These are phyloP conservation scores for Phytophthora tubulina DNA, from an alignment of 352 stramenopile genomes.

Conservation along the genomic window DNA sequence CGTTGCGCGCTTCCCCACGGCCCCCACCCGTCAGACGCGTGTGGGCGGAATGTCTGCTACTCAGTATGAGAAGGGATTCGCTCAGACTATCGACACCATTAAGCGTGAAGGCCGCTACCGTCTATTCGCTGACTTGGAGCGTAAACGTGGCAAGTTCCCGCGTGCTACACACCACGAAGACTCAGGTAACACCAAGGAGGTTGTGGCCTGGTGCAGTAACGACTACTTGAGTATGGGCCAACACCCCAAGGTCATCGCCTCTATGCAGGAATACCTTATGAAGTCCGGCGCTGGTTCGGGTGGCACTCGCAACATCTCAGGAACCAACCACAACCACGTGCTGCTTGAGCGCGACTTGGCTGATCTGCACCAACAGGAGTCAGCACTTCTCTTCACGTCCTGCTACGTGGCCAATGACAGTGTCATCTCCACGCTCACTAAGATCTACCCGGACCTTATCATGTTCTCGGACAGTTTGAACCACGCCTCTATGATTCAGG, in stretches of 20 bases:
- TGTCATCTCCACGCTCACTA: slow-evolving; percentile 88
- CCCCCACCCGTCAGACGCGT: slow-evolving; percentile 62
- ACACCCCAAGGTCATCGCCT: slow-evolving; percentile 84
- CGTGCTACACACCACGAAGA: slow-evolving; percentile 79
- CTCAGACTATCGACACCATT: slow-evolving; percentile 81
- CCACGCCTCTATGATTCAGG: slow-evolving; percentile 92
- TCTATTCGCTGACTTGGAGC: slow-evolving; percentile 88
- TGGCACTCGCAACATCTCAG: slow-evolving; percentile 92
- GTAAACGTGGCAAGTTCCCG: slow-evolving; percentile 88
- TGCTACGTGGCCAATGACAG: slow-evolving; percentile 94
- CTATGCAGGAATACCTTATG: slow-evolving; percentile 87
- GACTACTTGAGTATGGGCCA: slow-evolving; percentile 94
- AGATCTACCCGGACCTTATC: slow-evolving; percentile 91
- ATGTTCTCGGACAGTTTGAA: slow-evolving; percentile 94
- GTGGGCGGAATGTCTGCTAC: slow-evolving; percentile 65
- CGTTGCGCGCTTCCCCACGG: slow-evolving; percentile 66
- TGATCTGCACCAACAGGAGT: slow-evolving; percentile 89
- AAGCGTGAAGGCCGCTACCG: slow-evolving; percentile 91
- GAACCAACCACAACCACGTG: slow-evolving; percentile 93
- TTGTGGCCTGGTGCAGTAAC: slow-evolving; percentile 92
- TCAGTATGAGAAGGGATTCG: slow-evolving; percentile 81
- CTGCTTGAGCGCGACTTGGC: slow-evolving; percentile 86
- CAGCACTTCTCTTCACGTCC: slow-evolving; percentile 87
- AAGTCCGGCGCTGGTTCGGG: slow-evolving; percentile 86
- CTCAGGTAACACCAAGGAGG: slow-evolving; percentile 78